These are phyloP conservation scores for Pseudogymnoascus sp. DNA, from an alignment of 2,329 filamentous ascomycete species.

Conservation along the genomic window DNA sequence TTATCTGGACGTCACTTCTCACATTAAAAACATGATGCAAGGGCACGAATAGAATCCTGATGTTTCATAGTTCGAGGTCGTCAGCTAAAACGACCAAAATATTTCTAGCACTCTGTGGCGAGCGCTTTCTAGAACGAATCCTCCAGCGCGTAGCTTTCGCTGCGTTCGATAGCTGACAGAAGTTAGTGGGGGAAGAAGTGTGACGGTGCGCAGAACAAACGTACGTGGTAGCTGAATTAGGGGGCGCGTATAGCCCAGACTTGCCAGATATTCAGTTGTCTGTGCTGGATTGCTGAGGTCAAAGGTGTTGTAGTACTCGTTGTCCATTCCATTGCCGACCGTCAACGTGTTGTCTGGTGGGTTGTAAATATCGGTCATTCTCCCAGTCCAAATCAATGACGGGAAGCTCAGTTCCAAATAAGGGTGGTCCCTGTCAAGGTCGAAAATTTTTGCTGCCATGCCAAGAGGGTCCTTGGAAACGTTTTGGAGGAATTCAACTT, in stretches of 20 bases:
- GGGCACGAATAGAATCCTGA: background rate
- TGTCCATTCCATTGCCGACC: background rate
- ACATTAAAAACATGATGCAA: background rate
- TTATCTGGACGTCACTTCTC: conserved; percentile 11
- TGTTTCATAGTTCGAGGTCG: background rate
- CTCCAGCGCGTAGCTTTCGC: background rate
- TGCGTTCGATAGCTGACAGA: background rate
- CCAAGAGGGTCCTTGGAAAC: background rate
- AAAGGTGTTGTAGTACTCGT: background rate
- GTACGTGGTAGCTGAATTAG: background rate
- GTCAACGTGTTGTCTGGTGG: conserved; percentile 3
- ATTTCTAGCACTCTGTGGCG: background rate
- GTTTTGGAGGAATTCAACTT: background rate
- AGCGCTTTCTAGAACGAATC: background rate
- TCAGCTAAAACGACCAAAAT: background rate
- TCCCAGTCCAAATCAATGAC: conserved; percentile 18
- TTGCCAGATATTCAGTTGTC: conserved; percentile 1
- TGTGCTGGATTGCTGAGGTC: background rate
- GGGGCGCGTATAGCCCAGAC: background rate
- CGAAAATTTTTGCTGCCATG: background rate
- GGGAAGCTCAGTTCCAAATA: background rate
- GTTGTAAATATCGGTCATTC: conserved; percentile 20
- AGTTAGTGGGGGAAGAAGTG: background rate
- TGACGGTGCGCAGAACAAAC: background rate
- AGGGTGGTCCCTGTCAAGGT: background rate